phyloP scores from a whole-genome alignment of 331 rosid genomes.

The Malus hybrid region DNA sequence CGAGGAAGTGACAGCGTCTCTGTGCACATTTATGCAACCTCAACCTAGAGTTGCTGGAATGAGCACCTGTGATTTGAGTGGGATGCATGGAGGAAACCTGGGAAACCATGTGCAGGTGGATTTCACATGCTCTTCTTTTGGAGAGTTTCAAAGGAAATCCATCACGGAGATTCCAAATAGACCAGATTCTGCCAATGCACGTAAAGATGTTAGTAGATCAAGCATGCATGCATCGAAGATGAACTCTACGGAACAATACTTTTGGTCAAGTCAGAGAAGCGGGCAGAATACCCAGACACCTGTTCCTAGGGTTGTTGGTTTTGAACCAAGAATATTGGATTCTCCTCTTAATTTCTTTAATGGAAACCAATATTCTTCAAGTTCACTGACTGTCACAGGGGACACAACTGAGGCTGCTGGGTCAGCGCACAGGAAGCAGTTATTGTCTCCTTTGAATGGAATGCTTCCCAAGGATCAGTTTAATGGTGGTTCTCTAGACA shows the following conservation, averaged over 20 bases:
- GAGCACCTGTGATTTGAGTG: slow-evolving; percentile 46
- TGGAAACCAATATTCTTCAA: slow-evolving; percentile 29
- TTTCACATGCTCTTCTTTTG: slow-evolving; percentile 20
- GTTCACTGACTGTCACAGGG: slow-evolving; percentile 13
- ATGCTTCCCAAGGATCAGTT: slow-evolving; percentile 37
- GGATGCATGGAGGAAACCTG: slow-evolving; percentile 37
- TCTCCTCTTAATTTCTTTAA: slow-evolving; percentile 23
- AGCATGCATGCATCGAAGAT: slow-evolving; percentile 33
- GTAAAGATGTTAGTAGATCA: slow-evolving; percentile 26
- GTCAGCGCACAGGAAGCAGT: slow-evolving; percentile 36
- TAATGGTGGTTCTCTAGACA: slow-evolving; percentile 22
- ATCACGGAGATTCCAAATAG: slow-evolving; percentile 32
- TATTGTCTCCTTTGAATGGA: slow-evolving; percentile 55
- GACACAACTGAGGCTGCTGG: slow-evolving; percentile 25
- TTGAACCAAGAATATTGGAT: slow-evolving; percentile 35
- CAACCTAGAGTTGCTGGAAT: slow-evolving; percentile 26
- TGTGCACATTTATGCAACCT: slow-evolving; percentile 40
- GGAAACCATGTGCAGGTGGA: slow-evolving; percentile 32
- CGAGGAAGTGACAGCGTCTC: slow-evolving; percentile 54
- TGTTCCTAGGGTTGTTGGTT: slow-evolving; percentile 50
- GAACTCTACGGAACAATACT: slow-evolving; percentile 24
- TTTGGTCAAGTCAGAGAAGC: slow-evolving; percentile 28
- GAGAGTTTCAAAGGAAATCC: slow-evolving; percentile 32
- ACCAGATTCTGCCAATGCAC: slow-evolving; percentile 17
- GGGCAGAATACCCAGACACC: slow-evolving; percentile 29